Base-by-base conservation (phyloP, 345 rosid species). In the Laguncularia racemosa region DNA sequence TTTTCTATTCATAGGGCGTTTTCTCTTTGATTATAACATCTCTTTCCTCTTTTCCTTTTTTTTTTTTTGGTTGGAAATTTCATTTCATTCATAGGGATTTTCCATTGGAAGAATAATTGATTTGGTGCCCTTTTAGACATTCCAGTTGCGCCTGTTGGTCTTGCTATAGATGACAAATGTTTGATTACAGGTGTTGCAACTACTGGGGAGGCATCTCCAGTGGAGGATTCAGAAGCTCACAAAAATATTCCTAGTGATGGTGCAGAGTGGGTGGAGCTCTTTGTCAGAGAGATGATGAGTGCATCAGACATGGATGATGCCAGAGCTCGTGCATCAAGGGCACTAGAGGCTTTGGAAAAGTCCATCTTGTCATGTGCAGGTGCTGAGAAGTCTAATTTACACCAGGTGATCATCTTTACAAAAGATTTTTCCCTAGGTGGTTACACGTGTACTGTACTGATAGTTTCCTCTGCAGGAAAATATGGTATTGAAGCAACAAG, bases 301-400 rank as follows among this genome's bases (percentile, higher is more conserved):
- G 83, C 93, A 50, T 76, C 93, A 13, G 71, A 85, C 56, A 74
- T 85, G 67, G 88, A 85, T 69, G 85, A 88, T 65, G 96, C 96
- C 12, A 79, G 81, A 81, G 70, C 71, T 49, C 96, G 96, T 63
- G 96, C 96, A 68, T 71, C 93, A 16, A 78, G 82, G 71, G 91
- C 91, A 3, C 73, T 89, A 20, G 89, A 84, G 73, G 84, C 64
- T 57, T 72, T 89, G 38, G 96, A 89, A 79, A 86, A 83, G 73
- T 81, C 96, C 26, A 80, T 89, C 59, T 55, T 66, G 62, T 84
- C 82, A 21, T 82, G 81, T 57, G 80, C 85, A 46, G 78, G 76
- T 52, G 67, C 82, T 51, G 84, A 82, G 69, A 75, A 84, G 12
- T 76, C 73, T 43, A 77, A 4, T 2, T 23, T 23, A 23, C 26